phyloP scores from a whole-genome alignment of 140 eudicot genomes.

The Oenanthe javanica region DNA sequence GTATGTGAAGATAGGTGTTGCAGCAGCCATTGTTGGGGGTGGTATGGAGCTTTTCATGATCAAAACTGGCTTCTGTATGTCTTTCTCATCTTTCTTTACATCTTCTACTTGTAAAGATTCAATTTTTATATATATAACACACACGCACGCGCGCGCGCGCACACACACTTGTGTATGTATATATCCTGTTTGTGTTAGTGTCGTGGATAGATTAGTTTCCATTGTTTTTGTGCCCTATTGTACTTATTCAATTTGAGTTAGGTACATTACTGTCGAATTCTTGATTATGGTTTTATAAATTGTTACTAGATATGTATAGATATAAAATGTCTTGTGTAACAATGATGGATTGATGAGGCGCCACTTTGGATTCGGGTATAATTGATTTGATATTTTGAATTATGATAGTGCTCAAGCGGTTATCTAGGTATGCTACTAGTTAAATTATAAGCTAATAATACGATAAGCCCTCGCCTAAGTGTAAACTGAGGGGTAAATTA shows the following conservation, averaged over 20 bases:
- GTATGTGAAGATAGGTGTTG: constrained; percentile 69
- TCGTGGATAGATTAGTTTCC: background rate
- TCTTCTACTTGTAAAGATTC: background rate
- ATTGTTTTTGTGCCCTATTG: no score
- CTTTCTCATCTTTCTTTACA: background rate
- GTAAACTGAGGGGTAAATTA: background rate
- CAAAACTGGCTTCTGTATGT: constrained; percentile 88
- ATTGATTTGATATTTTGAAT: background rate
- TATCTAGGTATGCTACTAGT: no score
- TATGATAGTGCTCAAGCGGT: background rate
- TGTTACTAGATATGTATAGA: background rate
- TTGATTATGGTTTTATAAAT: background rate
- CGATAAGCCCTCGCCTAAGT: background rate
- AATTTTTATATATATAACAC: background rate
- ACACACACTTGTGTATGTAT: background rate
- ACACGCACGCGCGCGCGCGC: no score
- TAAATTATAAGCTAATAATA: background rate
- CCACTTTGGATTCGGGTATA: background rate
- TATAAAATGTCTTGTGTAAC: background rate
- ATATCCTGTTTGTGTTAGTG: background rate
- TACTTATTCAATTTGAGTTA: no score
- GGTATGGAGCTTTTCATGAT: constrained; percentile 95
- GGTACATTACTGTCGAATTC: background rate
- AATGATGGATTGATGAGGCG: background rate
- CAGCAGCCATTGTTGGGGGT: constrained; percentile 72